Conservation (phyloP, 2,329 filamentous ascomycete species). For the Colletotrichum chlorophyti region DNA sequence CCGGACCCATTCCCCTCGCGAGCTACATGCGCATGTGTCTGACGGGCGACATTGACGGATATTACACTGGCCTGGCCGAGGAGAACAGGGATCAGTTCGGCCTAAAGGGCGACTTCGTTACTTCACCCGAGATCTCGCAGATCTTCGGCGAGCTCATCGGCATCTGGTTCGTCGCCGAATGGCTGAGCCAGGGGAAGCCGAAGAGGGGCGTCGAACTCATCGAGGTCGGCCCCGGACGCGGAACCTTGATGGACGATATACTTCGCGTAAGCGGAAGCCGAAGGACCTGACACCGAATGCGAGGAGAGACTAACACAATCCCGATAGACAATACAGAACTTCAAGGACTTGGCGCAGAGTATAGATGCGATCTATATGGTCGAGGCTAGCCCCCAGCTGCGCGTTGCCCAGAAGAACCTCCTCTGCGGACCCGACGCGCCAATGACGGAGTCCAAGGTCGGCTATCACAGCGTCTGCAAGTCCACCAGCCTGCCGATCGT, state of each 20-base stretch:
- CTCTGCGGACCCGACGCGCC: conserved; percentile 76
- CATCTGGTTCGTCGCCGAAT: conserved; percentile 95
- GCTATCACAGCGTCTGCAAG: conserved; percentile 78
- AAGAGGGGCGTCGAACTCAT: conserved; percentile 83
- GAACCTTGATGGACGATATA: conserved; percentile 97
- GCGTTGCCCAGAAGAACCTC: conserved; percentile 78
- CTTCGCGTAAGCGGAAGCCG: conserved; percentile 69
- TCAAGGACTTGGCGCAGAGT: conserved; percentile 76
- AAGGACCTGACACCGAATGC: neutral
- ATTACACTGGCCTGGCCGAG: conserved; percentile 82
- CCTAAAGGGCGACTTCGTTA: conserved; percentile 93
- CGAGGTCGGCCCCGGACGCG: conserved; percentile 91
- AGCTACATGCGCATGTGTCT: conserved; percentile 99
- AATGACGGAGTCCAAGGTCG: conserved; percentile 74
- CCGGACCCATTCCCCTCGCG: conserved; percentile 89
- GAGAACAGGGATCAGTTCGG: conserved; percentile 86
- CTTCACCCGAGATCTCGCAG: conserved; percentile 96
- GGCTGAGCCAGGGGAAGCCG: conserved; percentile 86
- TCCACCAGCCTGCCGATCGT: conserved; percentile 77
- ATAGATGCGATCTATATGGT: conserved; percentile 93
- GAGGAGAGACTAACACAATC: neutral
- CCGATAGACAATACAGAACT: conserved; percentile 80
- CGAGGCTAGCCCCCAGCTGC: conserved; percentile 85
- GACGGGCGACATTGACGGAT: conserved; percentile 87
- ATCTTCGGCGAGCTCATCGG: conserved; percentile 94